A percentile compares a stretch with the other conserved stretches of the same genome.
phyloP scores from a whole-genome alignment of 1,284 basidiomycete species.

The Crucibulum cyathiforme region DNA sequence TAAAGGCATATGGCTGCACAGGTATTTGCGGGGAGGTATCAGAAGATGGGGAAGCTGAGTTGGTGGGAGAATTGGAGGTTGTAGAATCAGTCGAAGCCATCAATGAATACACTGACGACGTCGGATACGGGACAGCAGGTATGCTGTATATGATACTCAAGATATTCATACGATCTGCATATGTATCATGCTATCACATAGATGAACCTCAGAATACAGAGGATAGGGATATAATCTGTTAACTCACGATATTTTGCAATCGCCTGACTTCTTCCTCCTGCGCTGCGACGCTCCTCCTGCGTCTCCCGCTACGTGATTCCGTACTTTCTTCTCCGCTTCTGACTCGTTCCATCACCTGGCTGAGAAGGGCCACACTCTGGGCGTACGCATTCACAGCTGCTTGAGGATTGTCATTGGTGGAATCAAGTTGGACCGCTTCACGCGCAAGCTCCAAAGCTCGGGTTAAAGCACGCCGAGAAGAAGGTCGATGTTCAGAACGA shows the following conservation, averaged over 20 bases:
- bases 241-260: conserved; percentile 80
- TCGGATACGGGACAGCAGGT: conserved; percentile 70
- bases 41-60: conserved; percentile 57
- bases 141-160: conserved; percentile 85
- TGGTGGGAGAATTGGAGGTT: conserved; percentile 50
- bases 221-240: not conserved
- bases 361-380: conserved; percentile 79
- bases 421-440: conserved; percentile 81
- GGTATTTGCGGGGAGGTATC: conserved; percentile 53
- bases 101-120: conserved; percentile 58
- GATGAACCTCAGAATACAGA: not conserved
- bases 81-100: conserved; percentile 59
- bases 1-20: conserved; percentile 40
- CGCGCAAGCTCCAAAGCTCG: conserved; percentile 81
- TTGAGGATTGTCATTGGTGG: conserved; percentile 81
- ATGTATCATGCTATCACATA: conserved; percentile 76
- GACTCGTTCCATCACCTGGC: conserved; percentile 87
- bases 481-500: conserved; percentile 56
- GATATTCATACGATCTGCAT: conserved; percentile 88
- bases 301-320: conserved; percentile 58
- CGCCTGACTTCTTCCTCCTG: conserved; percentile 85
- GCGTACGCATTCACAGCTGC: conserved; percentile 83
- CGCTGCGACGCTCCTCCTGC: conserved; percentile 78
- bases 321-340: conserved; percentile 80
- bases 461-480: conserved; percentile 79